phyloP scores from a whole-genome alignment of 768 basidiomycete species.

The Lentinula boryana region DNA sequence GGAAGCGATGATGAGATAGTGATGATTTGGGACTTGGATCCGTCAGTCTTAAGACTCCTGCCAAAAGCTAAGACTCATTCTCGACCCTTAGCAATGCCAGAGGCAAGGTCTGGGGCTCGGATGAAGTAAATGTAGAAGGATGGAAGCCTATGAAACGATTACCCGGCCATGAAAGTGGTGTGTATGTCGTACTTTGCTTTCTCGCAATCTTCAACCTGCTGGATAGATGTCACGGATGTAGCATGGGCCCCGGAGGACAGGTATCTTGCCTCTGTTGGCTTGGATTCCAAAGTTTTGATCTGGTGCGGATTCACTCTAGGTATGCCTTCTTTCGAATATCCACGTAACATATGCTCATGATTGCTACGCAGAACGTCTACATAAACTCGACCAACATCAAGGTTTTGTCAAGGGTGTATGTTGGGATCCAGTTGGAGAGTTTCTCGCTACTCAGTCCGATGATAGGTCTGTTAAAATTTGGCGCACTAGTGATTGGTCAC shows the following conservation, averaged over 20 bases:
- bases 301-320: constrained; percentile 94
- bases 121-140: constrained; percentile 93
- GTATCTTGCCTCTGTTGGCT: constrained; percentile 88
- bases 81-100: constrained; percentile 53
- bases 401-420: constrained; percentile 99
- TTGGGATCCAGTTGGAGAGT: constrained; percentile 98
- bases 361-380: constrained; percentile 60
- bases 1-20: constrained; percentile 95
- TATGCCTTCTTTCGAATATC: constrained; percentile 24
- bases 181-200: constrained; percentile 15
- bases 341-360: background rate
- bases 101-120: constrained; percentile 90
- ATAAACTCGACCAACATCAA: constrained; percentile 82
- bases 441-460: constrained; percentile 95
- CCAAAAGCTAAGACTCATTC: constrained; percentile 1
- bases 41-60: constrained; percentile 45
- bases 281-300: constrained; percentile 86
- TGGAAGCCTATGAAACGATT: constrained; percentile 94
- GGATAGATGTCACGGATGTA: constrained; percentile 85
- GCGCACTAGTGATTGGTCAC: constrained; percentile 87
- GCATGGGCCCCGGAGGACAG: constrained; percentile 94
- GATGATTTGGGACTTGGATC: constrained; percentile 96
- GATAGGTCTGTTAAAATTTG: constrained; percentile 96
- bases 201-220: constrained; percentile 5
- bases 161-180: constrained; percentile 93